Evolutionary conservation across 805 yeast genomes (phyloP).

Genomic region (Cyberlindnera amylophila): DNA sequence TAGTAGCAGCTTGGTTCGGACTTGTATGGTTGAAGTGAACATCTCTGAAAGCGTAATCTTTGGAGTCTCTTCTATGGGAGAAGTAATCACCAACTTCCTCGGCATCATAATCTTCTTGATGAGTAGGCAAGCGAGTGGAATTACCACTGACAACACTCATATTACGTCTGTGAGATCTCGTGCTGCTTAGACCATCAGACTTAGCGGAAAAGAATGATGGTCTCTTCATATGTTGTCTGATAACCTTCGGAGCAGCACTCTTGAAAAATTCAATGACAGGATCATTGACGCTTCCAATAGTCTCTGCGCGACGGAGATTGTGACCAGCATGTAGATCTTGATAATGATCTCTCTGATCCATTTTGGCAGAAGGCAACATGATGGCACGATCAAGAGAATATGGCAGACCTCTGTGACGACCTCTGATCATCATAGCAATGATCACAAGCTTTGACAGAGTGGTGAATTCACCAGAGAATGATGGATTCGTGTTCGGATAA

Average conservation of each 20-base stretch:
- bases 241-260: constrained; percentile 26
- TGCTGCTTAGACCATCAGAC: neutral
- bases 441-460: constrained; percentile 77
- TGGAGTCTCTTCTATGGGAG: too few relatives aligned
- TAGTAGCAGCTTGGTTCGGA: too few relatives aligned
- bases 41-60: constrained; percentile 13
- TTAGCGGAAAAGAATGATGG: constrained; percentile 22
- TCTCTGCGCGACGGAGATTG: constrained; percentile 17
- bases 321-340: constrained; percentile 25
- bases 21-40: constrained; percentile 14
- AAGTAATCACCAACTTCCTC: constrained; percentile 6
- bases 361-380: constrained; percentile 69
- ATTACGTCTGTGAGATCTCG: constrained; percentile 6
- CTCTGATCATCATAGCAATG: constrained; percentile 87
- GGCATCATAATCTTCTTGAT: neutral
- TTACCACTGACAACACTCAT: neutral
- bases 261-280: constrained; percentile 29
- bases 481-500: constrained; percentile 60
- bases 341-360: constrained; percentile 56
- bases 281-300: constrained; percentile 22
- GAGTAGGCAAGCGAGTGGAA: neutral
- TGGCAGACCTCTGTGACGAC: constrained; percentile 95
- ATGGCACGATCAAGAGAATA: constrained; percentile 92
- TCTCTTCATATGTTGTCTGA: constrained; percentile 22
- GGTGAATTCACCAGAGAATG: constrained; percentile 71